Conservation (phyloP, 768 basidiomycete species). For the Multifurca ochricompacta region DNA sequence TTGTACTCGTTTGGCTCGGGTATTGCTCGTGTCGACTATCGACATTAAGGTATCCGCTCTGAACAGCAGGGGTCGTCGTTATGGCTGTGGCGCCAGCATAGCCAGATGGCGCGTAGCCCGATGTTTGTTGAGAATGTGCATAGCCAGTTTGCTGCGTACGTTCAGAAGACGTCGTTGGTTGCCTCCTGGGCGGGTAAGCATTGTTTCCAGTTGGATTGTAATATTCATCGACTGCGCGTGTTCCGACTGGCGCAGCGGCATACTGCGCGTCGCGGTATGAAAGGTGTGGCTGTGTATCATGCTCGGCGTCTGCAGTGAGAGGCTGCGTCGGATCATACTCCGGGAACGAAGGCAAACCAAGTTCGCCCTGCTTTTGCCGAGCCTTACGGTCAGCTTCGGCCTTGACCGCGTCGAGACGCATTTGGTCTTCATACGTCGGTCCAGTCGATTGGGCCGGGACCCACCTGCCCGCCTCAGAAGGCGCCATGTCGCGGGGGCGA, state of each 20-base stretch:
- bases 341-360: conserved; percentile 67
- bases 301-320: conserved; percentile 50
- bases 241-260: conserved; percentile 52
- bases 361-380: conserved; percentile 48
- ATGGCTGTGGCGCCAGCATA: conserved; percentile 25
- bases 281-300: conserved; percentile 28
- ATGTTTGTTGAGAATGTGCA: conserved; percentile 33
- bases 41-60: conserved; percentile 1
- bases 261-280: conserved; percentile 44
- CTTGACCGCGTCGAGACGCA: conserved; percentile 79
- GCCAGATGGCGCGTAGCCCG: conserved; percentile 35
- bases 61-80: conserved; percentile 18
- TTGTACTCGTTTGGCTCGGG: conserved; percentile 22
- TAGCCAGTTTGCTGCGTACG: conserved; percentile 32
- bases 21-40: conserved; percentile 26
- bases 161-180: conserved; percentile 18
- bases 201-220: conserved; percentile 40
- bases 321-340: conserved; percentile 58
- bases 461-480: conserved; percentile 21
- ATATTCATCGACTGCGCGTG: conserved; percentile 70
- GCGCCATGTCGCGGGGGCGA: conserved; percentile 35
- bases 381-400: conserved; percentile 82
- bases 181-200: conserved; percentile 36
- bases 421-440: conserved; percentile 46
- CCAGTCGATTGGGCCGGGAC: conserved; percentile 21